These are phyloP conservation scores for Boletus pseudopeckii DNA, from an alignment of 768 basidiomycete genomes.

Conservation along the genomic window DNA sequence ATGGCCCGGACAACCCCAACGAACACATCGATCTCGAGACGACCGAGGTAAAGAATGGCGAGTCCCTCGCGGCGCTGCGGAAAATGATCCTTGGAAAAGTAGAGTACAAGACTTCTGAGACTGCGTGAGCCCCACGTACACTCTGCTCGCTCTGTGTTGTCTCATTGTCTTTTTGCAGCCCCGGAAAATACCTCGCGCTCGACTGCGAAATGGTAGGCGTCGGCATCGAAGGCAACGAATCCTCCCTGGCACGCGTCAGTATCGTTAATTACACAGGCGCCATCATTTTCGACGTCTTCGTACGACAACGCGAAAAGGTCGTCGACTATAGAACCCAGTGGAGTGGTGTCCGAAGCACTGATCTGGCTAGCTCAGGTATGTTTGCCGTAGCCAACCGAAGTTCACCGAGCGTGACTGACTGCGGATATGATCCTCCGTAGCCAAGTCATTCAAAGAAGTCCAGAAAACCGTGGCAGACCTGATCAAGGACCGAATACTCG, in stretches of 20 bases:
- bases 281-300: conserved; percentile 78
- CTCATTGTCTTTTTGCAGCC: conserved; percentile 35
- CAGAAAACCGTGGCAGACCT: conserved; percentile 76
- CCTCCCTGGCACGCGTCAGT: conserved; percentile 13
- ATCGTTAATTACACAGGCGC: conserved; percentile 87
- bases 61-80: conserved; percentile 44
- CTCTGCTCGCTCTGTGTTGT: background rate
- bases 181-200: conserved; percentile 74
- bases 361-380: conserved; percentile 63
- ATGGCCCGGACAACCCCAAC: background rate
- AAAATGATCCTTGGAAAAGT: conserved; percentile 52
- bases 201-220: conserved; percentile 61
- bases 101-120: conserved; percentile 39
- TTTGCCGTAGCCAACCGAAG: background rate
- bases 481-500: conserved; percentile 70
- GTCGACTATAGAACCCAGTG: conserved; percentile 91
- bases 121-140: conserved; percentile 39
- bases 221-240: conserved; percentile 13
- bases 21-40: conserved; percentile 19
- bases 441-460: conserved; percentile 73
- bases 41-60: conserved; percentile 41
- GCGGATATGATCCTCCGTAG: conserved; percentile 35
- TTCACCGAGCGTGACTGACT: background rate
- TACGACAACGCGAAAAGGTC: conserved; percentile 80
- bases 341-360: conserved; percentile 75